Conservation (phyloP, 257 asterid species). For the Linderniella brevidens region DNA sequence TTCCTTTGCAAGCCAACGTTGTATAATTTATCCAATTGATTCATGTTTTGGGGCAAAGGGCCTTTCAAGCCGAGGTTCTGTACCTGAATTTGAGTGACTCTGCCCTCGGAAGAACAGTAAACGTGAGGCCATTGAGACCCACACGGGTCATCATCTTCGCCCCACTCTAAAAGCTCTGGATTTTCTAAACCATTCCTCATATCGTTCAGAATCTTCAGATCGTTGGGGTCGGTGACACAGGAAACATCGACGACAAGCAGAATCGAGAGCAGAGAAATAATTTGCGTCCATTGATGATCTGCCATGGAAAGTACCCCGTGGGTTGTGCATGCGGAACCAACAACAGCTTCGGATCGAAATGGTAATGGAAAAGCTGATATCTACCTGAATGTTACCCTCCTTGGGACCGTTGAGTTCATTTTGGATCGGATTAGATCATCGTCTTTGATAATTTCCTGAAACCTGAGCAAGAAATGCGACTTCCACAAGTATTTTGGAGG, state of each 20-base stretch:
- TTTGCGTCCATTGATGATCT: no score
- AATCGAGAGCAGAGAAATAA: background rate
- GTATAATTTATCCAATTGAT: background rate
- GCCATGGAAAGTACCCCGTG: no score
- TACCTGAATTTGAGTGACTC: conserved; percentile 6
- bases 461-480: no score
- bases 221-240: background rate
- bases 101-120: background rate
- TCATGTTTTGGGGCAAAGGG: background rate
- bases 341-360: no score
- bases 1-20: conserved; percentile 2
- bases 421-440: no score
- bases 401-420: no score
- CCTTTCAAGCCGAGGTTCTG: background rate
- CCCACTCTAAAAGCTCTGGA: conserved; percentile 1
- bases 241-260: background rate
- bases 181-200: conserved; percentile 1
- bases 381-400: no score
- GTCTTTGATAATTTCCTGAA: no score
- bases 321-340: no score
- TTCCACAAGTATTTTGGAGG: no score
- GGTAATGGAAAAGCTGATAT: no score
- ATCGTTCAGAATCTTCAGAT: background rate
- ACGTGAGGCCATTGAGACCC: conserved; percentile 4
- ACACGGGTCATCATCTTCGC: background rate